Base-by-base conservation (phyloP, 495 filamentous ascomycete species). In the Xylaria palmicola region DNA sequence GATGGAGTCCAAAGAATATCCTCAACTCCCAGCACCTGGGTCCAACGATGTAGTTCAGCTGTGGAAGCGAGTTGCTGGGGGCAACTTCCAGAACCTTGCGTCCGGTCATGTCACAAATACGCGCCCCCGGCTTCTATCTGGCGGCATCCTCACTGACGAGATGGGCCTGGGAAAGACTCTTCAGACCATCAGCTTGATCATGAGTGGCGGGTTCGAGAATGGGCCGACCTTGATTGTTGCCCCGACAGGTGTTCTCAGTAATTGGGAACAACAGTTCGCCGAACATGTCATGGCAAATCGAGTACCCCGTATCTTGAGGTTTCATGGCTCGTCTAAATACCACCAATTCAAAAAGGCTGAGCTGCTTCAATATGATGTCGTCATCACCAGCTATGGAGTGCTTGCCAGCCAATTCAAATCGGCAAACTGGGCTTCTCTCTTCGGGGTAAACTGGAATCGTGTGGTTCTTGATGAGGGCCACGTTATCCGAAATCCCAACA, bases 81-180 rank as follows among this genome's bases (percentile, higher is more conserved):
- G 79, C 26, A 71, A 74, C 4, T 96, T 87, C 55, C 80, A 79
- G 49, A 94, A 97, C 66, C 76, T 95, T 36, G 91, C 88, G 30
- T 93, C 92, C 2, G 87, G 88, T 62, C 93, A 85, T 67, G 81
- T 85, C 0, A 85, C 82, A 2, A 69, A 69, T 1, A 71, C 68
- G 4, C 71, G 75, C 2, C 91, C 92, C 0, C 64, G 68, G 4
- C 77, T 97, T 19, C 84, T 88, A 1, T 90, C 86, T 64, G 93
- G 93, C 44, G 93, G 92, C 34, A 90, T 97, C 32, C 77, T 96
- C 12, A 91, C 91, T 24, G 93, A 97, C 71, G 93, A 97, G 63
- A 97, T 97, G 93, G 93, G 93, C 3, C 77, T 97, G 6, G 93
- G 93, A 13, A 97, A 98, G 74, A 97, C 93, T 1, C 80, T 97